Base-by-base conservation (phyloP, 441 rosid species). In the Arabidopsis lyrata region DNA sequence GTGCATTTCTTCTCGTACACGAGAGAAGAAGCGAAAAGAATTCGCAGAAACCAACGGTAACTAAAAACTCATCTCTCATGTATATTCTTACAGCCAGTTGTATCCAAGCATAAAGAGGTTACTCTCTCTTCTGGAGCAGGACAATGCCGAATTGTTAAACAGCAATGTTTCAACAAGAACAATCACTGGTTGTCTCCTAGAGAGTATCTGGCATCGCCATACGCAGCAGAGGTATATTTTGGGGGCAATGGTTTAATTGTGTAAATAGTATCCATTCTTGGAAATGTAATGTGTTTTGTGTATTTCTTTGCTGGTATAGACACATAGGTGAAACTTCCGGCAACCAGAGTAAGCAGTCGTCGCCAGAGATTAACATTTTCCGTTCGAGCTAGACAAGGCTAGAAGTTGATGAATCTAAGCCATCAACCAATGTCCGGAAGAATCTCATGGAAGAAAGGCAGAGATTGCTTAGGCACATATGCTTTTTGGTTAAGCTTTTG, bases 1-100 rank as follows among this genome's bases (percentile, higher is more conserved):
- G 95, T 31, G 88, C 91, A 29, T 16, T 87, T 74, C 86, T 83
- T 73, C 93, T 89, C 36, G 84, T 80, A 55, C 80, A 81, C 4
- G 96, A 88, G 55, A 80, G 83, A 78, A 78, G 83, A 63, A 62
- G 1, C 15, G 16, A 36, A 39, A 86, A 59, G 24, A 66, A 69
- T 68, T 55, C 41, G 9, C 78, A 49, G 52, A 72, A 70, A 36
- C 65, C 63, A 72, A 59, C 29, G 15, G 90, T 87, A 73, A 84
- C 79, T 47, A 41, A 44, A 36, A 4, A 10, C 42, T 60, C 52
- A 22, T 60, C n/a, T 32, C 67, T 41, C 47, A 31, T 64, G 39
- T 45, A 29, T n/a, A 55, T 10, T 44, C 9, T 9, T 45, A 44
- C 20, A 16, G 10, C 29, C 32, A 41, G 5, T 11, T 41, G 53